phyloP scores from a whole-genome alignment of 495 filamentous ascomycete genomes.

The Rhypophila decipiens region DNA sequence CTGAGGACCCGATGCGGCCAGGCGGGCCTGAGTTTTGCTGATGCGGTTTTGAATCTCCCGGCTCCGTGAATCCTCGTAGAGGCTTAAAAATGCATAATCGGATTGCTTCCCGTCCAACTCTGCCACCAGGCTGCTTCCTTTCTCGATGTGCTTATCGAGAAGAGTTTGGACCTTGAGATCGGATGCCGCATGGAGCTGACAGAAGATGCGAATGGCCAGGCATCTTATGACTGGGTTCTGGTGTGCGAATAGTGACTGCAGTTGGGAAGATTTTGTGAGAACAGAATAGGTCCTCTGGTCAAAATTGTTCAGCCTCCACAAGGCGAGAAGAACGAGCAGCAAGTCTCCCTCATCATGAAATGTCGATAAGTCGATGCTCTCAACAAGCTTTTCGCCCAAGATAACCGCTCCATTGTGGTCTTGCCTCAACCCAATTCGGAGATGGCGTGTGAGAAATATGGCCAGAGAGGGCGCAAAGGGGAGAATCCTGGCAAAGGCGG shows the following conservation, averaged over 20 bases:
- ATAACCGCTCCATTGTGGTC: constrained; percentile 8
- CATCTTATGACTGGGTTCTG: constrained; percentile 58
- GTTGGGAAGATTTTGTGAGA: constrained; percentile 55
- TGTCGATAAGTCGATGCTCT: constrained; percentile 13
- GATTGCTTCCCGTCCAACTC: constrained; percentile 69
- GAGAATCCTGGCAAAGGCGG: constrained; percentile 71
- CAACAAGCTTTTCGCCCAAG: constrained; percentile 1
- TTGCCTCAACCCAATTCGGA: too few relatives aligned
- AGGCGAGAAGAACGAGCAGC: constrained; percentile 51
- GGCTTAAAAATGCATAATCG: constrained; percentile 76
- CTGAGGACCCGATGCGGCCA: too few relatives aligned
- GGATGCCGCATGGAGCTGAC: constrained; percentile 69
- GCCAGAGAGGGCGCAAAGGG: constrained; percentile 70
- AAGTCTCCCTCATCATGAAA: constrained; percentile 25
- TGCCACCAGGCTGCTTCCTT: constrained; percentile 52
- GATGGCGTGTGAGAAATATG: constrained; percentile 37
- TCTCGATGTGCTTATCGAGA: constrained; percentile 54
- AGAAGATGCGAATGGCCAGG: constrained; percentile 73
- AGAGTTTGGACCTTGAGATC: constrained; percentile 71
- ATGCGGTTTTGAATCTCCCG: constrained; percentile 33
- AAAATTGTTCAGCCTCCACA: constrained; percentile 71
- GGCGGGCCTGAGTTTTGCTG: constrained; percentile 28
- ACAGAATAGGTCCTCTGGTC: constrained; percentile 58
- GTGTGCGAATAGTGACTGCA: constrained; percentile 64
- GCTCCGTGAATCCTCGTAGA: constrained; percentile 65